Conservation (phyloP, 352 stramenopile species). For the Globisporangium irregulare region DNA sequence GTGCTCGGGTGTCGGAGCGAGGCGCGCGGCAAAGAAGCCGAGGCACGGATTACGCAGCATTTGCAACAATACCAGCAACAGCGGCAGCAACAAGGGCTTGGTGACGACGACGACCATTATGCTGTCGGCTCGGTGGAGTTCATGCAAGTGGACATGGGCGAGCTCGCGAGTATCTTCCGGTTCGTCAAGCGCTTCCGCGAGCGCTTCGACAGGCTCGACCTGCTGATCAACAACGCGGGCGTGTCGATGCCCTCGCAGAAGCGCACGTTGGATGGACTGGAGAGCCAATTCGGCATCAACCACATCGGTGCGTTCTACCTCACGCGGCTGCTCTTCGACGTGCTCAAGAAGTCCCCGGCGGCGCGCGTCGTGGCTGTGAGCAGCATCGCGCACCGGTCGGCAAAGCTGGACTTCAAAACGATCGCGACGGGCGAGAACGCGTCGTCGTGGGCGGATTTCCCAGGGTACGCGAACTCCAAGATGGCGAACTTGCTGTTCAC, state of each 20-base stretch:
- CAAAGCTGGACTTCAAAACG: slow-evolving; percentile 14
- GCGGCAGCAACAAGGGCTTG: neutral
- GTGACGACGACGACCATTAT: slow-evolving; percentile 12
- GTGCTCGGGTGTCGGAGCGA: slow-evolving; percentile 75
- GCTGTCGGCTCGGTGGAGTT: slow-evolving; percentile 17
- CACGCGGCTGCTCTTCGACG: slow-evolving; percentile 35
- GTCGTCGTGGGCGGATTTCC: slow-evolving; percentile 21
- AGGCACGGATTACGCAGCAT: slow-evolving; percentile 22
- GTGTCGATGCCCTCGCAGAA: slow-evolving; percentile 14
- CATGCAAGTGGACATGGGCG: slow-evolving; percentile 26
- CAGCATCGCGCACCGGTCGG: slow-evolving; percentile 30
- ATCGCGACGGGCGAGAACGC: slow-evolving; percentile 12
- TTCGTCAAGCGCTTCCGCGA: slow-evolving; percentile 21
- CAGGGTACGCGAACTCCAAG: slow-evolving; percentile 56
- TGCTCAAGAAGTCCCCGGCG: slow-evolving; percentile 22
- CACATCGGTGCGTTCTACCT: slow-evolving; percentile 50
- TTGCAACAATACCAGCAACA: slow-evolving; percentile 5
- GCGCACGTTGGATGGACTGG: slow-evolving; percentile 23
- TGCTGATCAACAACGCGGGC: slow-evolving; percentile 38
- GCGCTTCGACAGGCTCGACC: slow-evolving; percentile 24
- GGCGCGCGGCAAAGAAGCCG: slow-evolving; percentile 22
- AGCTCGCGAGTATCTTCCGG: slow-evolving; percentile 17
- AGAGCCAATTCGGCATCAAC: slow-evolving; percentile 52
- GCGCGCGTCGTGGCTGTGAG: slow-evolving; percentile 38
- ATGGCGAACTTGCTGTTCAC: slow-evolving; percentile 63